Evolutionary conservation across 768 basidiomycete species (phyloP).

Genomic region (Hygrophoropsis aurantiaca): DNA sequence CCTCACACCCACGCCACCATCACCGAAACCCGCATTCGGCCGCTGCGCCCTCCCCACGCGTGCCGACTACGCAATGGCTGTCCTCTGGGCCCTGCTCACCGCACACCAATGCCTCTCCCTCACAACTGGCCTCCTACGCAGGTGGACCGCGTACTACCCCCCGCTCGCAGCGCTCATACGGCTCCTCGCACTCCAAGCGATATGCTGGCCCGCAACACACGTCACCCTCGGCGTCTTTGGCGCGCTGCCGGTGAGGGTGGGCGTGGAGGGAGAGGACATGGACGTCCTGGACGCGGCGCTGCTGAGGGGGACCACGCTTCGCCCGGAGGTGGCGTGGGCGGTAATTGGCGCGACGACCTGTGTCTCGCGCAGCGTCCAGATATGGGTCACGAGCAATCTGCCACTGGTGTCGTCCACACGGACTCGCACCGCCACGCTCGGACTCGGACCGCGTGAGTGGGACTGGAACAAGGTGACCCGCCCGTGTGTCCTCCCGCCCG

Average conservation of each 20-base stretch:
- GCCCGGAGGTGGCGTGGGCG: slow-evolving; percentile 89
- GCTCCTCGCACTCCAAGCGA: slow-evolving; percentile 88
- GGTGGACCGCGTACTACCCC: slow-evolving; percentile 92
- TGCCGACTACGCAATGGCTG: slow-evolving; percentile 65
- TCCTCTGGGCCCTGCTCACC: slow-evolving; percentile 81
- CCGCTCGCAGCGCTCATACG: slow-evolving; percentile 87
- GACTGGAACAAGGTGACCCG: too few relatives aligned
- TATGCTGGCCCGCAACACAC: slow-evolving; percentile 95
- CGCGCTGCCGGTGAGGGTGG: slow-evolving; percentile 9
- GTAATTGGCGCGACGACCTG: slow-evolving; percentile 88
- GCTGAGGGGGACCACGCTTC: slow-evolving; percentile 46
- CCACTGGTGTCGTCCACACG: too few relatives aligned
- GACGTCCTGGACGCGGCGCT: slow-evolving; percentile 23
- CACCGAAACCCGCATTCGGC: slow-evolving; percentile 19
- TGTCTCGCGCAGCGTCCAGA: slow-evolving; percentile 78
- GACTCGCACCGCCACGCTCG: too few relatives aligned
- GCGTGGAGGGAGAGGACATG: slow-evolving; percentile 3
- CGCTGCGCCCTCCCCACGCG: slow-evolving; percentile 46
- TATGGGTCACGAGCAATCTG: slow-evolving; percentile 97
- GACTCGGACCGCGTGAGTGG: too few relatives aligned
- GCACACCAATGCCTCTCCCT: slow-evolving; percentile 87
- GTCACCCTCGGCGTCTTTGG: slow-evolving; percentile 77
- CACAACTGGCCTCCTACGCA: slow-evolving; percentile 83
- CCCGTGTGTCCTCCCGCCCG: too few relatives aligned
- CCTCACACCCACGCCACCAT: slow-evolving; percentile 9